A percentile compares a stretch with the other conserved stretches of the same genome.
Conservation (phyloP, 257 asterid genomes). For the Verbascum thapsus region DNA sequence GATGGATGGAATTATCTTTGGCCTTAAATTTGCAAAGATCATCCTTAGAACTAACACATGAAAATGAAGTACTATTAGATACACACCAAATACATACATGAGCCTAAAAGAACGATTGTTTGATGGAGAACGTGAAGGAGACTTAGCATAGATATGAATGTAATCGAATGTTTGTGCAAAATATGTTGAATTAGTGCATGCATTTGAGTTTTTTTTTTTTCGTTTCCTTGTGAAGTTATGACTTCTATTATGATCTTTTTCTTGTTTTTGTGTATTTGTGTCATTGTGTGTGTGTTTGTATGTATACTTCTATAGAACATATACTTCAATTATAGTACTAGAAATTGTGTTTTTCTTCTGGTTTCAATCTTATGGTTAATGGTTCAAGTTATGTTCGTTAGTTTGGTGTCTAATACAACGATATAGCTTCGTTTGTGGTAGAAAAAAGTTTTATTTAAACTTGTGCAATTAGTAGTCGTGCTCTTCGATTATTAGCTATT, state of each 20-base stretch:
- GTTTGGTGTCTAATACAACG: not conserved
- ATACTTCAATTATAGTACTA: not conserved
- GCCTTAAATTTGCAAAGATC: not conserved
- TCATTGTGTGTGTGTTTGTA: too few species aligned
- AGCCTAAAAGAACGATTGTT: not conserved
- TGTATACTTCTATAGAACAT: conserved; percentile 4
- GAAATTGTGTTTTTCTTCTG: too few species aligned
- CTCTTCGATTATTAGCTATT: not conserved
- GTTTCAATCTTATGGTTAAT: too few species aligned
- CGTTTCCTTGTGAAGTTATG: too few species aligned
- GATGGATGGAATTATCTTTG: not conserved
- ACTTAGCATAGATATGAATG: not conserved
- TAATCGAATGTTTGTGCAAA: not conserved
- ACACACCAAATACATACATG: not conserved
- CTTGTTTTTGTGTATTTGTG: too few species aligned
- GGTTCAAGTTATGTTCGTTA: not conserved
- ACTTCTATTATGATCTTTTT: too few species aligned
- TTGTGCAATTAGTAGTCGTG: too few species aligned
- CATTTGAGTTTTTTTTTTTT: too few species aligned
- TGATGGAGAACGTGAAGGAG: not conserved
- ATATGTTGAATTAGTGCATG: too few species aligned
- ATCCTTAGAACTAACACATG: too few species aligned
- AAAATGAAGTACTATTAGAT: too few species aligned
- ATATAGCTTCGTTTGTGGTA: not conserved
- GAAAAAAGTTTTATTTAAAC: too few species aligned